Conservation (phyloP, 371 early-diverging fungal species). For the Apophysomyces sp. region DNA sequence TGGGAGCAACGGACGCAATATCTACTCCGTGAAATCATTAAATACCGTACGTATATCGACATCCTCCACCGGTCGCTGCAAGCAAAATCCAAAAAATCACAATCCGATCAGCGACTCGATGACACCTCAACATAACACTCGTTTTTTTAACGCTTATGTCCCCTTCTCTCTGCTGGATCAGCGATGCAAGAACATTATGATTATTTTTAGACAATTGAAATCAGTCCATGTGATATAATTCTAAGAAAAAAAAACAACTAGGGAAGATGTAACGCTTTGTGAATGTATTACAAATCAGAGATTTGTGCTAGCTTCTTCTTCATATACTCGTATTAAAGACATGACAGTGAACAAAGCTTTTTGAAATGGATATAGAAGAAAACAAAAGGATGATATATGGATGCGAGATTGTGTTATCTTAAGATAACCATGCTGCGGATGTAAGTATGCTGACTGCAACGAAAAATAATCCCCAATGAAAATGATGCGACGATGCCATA, state of each 20-base stretch:
- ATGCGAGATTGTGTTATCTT: not conserved
- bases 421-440: not conserved
- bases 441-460: not conserved
- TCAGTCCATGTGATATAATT: not conserved
- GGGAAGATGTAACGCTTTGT: not conserved
- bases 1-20: constrained; percentile 21
- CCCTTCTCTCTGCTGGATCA: not conserved
- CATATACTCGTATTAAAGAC: too few species aligned
- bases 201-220: not conserved
- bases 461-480: not conserved
- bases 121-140: not conserved
- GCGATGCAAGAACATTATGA: not conserved
- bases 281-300: not conserved
- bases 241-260: not conserved
- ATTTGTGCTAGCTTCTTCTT: too few species aligned
- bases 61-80: not conserved
- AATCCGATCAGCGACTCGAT: not conserved
- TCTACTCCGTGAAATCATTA: constrained; percentile 12
- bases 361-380: too few species aligned
- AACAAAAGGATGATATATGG: not conserved
- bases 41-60: constrained; percentile 10
- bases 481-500: not conserved
- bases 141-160: not conserved
- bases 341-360: too few species aligned
- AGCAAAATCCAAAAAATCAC: not conserved